Percentiles rank a stretch among this genome's conserved stretches.
Conservation (phyloP, 768 basidiomycete genomes). For the Lepiota brunneoincarnata region DNA sequence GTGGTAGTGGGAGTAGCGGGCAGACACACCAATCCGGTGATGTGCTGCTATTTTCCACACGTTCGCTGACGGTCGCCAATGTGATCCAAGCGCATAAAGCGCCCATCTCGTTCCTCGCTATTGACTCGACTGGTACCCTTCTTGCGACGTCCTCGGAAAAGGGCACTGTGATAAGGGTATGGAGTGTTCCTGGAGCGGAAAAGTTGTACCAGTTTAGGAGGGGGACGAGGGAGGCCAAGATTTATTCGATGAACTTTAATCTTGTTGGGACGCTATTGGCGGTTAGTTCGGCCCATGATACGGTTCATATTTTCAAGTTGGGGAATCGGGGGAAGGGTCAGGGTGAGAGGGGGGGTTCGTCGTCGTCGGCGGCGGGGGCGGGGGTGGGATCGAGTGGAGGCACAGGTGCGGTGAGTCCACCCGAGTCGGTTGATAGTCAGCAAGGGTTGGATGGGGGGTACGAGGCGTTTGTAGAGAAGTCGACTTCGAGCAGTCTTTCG, state of each 20-base stretch:
- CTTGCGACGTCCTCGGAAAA: constrained; percentile 94
- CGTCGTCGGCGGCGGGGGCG: constrained; percentile 15
- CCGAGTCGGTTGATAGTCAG: constrained; percentile 62
- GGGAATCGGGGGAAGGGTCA: constrained; percentile 26
- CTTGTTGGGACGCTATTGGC: constrained; percentile 77
- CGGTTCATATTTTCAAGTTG: constrained; percentile 95
- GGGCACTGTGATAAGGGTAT: constrained; percentile 96
- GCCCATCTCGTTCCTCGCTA: constrained; percentile 81
- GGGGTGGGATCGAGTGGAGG: constrained; percentile 15
- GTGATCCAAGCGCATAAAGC: constrained; percentile 97
- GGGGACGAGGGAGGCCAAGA: constrained; percentile 82
- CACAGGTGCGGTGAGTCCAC: constrained; percentile 50
- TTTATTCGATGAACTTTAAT: constrained; percentile 85
- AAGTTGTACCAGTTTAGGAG: constrained; percentile 94
- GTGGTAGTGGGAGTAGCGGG: no score
- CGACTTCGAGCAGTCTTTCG: constrained; percentile 63
- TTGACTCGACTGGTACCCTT: constrained; percentile 85
- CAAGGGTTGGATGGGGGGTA: constrained; percentile 76
- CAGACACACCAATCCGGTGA: constrained; percentile 62
- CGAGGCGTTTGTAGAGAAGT: constrained; percentile 79
- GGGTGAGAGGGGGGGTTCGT: constrained; percentile 6
- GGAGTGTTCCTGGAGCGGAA: constrained; percentile 87
- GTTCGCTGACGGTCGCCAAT: constrained; percentile 88
- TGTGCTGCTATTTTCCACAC: constrained; percentile 92
- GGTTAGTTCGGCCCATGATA: constrained; percentile 89